These are phyloP conservation scores for Magnolia sinica DNA, from an alignment of 164 flowering plant species.

Conservation along the genomic window DNA sequence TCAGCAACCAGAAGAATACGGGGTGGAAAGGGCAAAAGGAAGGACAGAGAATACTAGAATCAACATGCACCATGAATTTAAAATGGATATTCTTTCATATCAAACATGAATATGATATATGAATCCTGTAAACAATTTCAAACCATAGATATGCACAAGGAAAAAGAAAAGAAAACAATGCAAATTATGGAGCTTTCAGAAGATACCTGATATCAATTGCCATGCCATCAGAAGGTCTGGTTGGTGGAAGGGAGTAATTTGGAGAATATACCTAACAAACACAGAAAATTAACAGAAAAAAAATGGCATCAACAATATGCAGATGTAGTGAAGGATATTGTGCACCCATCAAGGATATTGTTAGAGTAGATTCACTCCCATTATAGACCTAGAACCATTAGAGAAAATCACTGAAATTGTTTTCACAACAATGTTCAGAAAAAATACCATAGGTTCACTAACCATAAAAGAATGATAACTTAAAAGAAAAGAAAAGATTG, in stretches of 20 bases:
- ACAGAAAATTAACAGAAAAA: slow-evolving; percentile 2
- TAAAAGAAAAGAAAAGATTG: background rate
- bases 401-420: too few species aligned
- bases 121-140: too few species aligned
- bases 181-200: background rate
- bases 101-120: too few species aligned
- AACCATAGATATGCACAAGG: background rate
- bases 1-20: too few species aligned
- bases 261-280: slow-evolving; percentile 46
- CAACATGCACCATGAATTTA: too few species aligned
- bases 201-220: slow-evolving; percentile 60
- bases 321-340: background rate
- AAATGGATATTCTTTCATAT: too few species aligned
- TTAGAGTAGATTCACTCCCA: background rate
- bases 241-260: slow-evolving; percentile 52
- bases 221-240: slow-evolving; percentile 47
- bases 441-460: too few species aligned
- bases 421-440: too few species aligned
- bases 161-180: background rate
- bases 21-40: too few species aligned
- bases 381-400: too few species aligned
- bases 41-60: too few species aligned
- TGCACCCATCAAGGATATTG: background rate
- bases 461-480: background rate
- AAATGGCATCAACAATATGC: background rate